These are phyloP conservation scores for Yamadazyma membranifaciens DNA, from an alignment of 1,139 yeast genomes.

Conservation along the genomic window DNA sequence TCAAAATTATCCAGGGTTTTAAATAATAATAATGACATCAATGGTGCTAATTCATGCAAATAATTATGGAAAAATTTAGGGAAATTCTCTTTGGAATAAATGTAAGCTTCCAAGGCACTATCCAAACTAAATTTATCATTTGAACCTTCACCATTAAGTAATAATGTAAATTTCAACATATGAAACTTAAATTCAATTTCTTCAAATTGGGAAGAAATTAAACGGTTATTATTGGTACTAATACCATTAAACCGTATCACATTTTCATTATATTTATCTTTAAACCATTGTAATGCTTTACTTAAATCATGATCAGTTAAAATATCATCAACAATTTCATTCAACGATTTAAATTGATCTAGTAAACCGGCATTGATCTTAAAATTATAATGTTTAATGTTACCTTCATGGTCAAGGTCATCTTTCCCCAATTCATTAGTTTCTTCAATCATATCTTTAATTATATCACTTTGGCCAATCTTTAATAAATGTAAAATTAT, in stretches of 20 bases:
- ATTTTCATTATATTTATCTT: constrained; percentile 20
- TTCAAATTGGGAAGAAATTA: constrained; percentile 10
- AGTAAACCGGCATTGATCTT: constrained; percentile 25
- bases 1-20: constrained; percentile 15
- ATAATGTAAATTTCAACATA: constrained; percentile 52
- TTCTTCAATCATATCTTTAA: constrained; percentile 30
- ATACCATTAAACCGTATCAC: not conserved
- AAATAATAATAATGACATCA: constrained; percentile 50
- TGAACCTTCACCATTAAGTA: constrained; percentile 29
- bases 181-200: constrained; percentile 62
- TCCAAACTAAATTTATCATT: constrained; percentile 18
- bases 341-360: constrained; percentile 28
- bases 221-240: not conserved
- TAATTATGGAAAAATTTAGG: constrained; percentile 40
- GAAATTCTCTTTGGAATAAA: constrained; percentile 56
- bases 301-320: constrained; percentile 32
- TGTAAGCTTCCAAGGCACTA: constrained; percentile 44
- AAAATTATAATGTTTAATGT: constrained; percentile 11
- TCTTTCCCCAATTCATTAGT: constrained; percentile 10
- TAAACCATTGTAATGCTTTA: constrained; percentile 37
- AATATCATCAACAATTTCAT: constrained; percentile 38
- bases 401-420: not conserved
- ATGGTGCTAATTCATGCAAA: constrained; percentile 48
- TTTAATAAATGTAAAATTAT: constrained; percentile 42
- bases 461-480: constrained; percentile 41